Percentiles rank a stretch among this genome's conserved stretches.
phyloP scores from a whole-genome alignment of 1,139 yeast genomes.

The Kazachstania sp. region DNA sequence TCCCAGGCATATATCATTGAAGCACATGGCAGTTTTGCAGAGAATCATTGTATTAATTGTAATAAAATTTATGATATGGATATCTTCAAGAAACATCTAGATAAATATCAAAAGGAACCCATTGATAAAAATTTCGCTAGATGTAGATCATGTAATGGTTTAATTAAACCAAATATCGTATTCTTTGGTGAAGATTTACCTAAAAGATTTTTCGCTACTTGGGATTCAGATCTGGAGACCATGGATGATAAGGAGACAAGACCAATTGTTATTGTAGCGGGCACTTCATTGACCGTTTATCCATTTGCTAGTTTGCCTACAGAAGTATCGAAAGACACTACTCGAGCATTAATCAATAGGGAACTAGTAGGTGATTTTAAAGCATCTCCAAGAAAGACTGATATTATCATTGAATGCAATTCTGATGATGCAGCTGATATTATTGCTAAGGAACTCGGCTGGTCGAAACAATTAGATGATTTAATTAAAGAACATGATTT shows the following conservation, averaged over 20 bases:
- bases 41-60: conserved; percentile 76
- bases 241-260: conserved; percentile 18
- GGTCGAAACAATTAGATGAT: conserved; percentile 46
- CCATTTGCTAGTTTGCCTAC: conserved; percentile 84
- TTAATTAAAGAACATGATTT: conserved; percentile 26
- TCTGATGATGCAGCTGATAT: conserved; percentile 56
- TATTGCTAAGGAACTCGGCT: conserved; percentile 51
- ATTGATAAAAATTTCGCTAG: conserved; percentile 33
- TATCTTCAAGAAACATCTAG: conserved; percentile 40
- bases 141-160: conserved; percentile 52
- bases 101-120: conserved; percentile 9
- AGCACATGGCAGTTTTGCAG: conserved; percentile 92
- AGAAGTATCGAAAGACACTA: conserved; percentile 43
- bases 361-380: conserved; percentile 71
- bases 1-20: conserved; percentile 58
- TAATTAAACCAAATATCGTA: conserved; percentile 86
- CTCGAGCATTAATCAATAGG: conserved; percentile 61
- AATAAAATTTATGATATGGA: conserved; percentile 43
- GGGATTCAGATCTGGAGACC: conserved; percentile 50
- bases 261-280: conserved; percentile 82
- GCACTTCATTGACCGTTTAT: conserved; percentile 79
- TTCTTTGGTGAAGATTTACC: conserved; percentile 91
- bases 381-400: conserved; percentile 44
- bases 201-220: conserved; percentile 49
- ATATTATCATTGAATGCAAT: conserved; percentile 49